Evolutionary conservation across 2,329 filamentous ascomycete genomes (phyloP).

Genomic region (Chaetomiaceae sp.): DNA sequence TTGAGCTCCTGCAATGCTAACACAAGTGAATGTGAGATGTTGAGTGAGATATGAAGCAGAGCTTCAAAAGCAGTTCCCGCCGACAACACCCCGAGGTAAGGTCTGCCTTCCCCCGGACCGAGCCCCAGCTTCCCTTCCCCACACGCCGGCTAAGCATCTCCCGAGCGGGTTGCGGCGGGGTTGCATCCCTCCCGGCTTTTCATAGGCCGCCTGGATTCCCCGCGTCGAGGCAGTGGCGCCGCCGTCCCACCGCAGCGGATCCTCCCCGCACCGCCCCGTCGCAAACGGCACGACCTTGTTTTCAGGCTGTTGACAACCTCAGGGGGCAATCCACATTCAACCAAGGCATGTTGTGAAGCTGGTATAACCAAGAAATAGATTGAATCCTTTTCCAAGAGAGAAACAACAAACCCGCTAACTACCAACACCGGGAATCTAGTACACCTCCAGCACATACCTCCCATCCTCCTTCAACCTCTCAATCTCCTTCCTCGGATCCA

Average conservation of each 20-base stretch:
- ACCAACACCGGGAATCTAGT: conserved; percentile 50
- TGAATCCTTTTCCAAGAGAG: too few relatives aligned
- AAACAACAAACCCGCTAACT: not conserved
- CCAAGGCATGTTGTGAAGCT: not conserved
- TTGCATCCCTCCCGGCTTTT: not conserved
- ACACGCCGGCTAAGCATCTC: conserved; percentile 13
- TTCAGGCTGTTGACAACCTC: not conserved
- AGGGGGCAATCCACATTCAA: not conserved
- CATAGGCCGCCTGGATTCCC: conserved; percentile 6
- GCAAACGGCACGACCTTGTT: too few relatives aligned
- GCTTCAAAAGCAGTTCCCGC: not conserved
- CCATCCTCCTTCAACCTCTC: conserved; percentile 94
- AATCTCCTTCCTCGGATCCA: conserved; percentile 85
- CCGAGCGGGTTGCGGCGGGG: conserved; percentile 1
- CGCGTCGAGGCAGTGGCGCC: not conserved
- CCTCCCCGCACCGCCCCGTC: not conserved
- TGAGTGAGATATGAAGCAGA: not conserved
- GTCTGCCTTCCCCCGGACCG: conserved; percentile 4
- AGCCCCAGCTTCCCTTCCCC: conserved; percentile 5
- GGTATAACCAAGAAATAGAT: not conserved
- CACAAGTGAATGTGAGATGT: not conserved
- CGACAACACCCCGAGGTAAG: not conserved
- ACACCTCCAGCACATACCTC: conserved; percentile 94
- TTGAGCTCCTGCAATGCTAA: not conserved
- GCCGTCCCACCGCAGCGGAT: not conserved